Evolutionary conservation across 148 eudicot genomes (phyloP), one percentile per base, ranked within the genome.

Genomic region (Limonium bicolor): DNA sequence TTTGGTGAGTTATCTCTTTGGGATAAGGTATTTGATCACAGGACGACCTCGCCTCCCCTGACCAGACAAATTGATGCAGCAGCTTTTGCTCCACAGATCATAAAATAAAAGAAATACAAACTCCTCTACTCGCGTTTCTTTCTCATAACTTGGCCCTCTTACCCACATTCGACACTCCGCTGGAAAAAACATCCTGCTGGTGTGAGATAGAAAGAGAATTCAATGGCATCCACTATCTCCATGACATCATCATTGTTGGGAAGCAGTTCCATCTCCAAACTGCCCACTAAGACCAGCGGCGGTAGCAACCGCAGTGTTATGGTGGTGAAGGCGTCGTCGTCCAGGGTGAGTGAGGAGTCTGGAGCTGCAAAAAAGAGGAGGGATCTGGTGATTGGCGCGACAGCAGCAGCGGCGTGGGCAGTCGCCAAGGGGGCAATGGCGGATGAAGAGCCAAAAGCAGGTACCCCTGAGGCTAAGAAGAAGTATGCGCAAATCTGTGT

Each of bases 401-500:
- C 76, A 14, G 74, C 80, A 5, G 81, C 71, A 0, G 78, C 69
- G 0, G 66, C 58, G 18, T 60, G 71, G 47, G 62, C 78, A 13
- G 13, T 72, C 0, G 80, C 76, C 0, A 62, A 58, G 25, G 56
- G 66, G 2, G 93, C 81, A 2, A 48, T 57, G 69, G 93, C 83
- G 1, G 86, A 64, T 3, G 81, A 66, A 13, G 78, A 81, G 65
- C 96, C 87, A 3, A 70, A 70, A 55, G 55, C 53, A 2, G 93
- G 96, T 19, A 72, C 58, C 1, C 53, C 59, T 0, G 96, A 70
- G 7, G 96, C 96, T 7, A 86, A 86, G 63, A 73, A 86, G 87
- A 86, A 86, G 76, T 85, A 85, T 50, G 63, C 54, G 3, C 62
- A 72, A 0, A 36, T 85, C n/a, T 80, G 93, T 46, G 77, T 78